Evolutionary conservation across 2,329 filamentous ascomycete species (phyloP).

Genomic region (Metarhizium anisopliae): DNA sequence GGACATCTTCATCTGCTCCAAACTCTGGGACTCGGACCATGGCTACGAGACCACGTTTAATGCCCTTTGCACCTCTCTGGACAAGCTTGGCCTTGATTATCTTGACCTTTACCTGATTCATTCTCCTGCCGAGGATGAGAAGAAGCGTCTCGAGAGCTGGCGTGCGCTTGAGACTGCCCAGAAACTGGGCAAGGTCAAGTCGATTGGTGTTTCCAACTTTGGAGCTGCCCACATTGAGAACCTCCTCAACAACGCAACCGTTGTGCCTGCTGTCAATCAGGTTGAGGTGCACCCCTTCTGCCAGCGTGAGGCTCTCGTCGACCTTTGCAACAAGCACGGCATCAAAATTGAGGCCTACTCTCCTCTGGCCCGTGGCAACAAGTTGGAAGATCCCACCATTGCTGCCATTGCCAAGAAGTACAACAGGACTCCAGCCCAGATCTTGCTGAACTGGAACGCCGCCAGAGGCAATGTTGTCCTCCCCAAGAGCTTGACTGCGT

Average conservation of each 20-base stretch:
- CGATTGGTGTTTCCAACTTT: slow-evolving; percentile 74
- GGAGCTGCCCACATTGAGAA: slow-evolving; percentile 55
- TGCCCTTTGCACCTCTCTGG: slow-evolving; percentile 55
- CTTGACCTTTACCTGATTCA: slow-evolving; percentile 65
- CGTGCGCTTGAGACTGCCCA: slow-evolving; percentile 59
- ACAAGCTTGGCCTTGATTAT: slow-evolving; percentile 57
- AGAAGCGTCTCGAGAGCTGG: slow-evolving; percentile 65
- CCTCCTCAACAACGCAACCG: slow-evolving; percentile 44
- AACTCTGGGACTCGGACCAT: slow-evolving; percentile 51
- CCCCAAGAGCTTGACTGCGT: slow-evolving; percentile 61
- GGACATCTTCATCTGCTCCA: slow-evolving; percentile 59
- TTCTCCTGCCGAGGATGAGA: slow-evolving; percentile 56
- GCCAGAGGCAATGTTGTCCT: slow-evolving; percentile 66
- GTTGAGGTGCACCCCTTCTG: slow-evolving; percentile 72
- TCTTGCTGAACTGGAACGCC: slow-evolving; percentile 71
- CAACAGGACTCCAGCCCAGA: slow-evolving; percentile 59
- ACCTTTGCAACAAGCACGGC: slow-evolving; percentile 44
- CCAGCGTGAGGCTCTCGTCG: slow-evolving; percentile 50
- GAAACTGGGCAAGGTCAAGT: slow-evolving; percentile 52
- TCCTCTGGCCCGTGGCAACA: slow-evolving; percentile 26
- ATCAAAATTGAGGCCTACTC: slow-evolving; percentile 55
- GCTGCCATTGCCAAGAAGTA: slow-evolving; percentile 58
- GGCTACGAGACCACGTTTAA: slow-evolving; percentile 42
- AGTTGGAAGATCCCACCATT: slow-evolving; percentile 50
- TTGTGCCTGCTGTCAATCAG: slow-evolving; percentile 65